A percentile compares a stretch with the other conserved stretches of the same genome.
phyloP scores from a whole-genome alignment of 208 protist genomes.

The Phytomonas sp. region DNA sequence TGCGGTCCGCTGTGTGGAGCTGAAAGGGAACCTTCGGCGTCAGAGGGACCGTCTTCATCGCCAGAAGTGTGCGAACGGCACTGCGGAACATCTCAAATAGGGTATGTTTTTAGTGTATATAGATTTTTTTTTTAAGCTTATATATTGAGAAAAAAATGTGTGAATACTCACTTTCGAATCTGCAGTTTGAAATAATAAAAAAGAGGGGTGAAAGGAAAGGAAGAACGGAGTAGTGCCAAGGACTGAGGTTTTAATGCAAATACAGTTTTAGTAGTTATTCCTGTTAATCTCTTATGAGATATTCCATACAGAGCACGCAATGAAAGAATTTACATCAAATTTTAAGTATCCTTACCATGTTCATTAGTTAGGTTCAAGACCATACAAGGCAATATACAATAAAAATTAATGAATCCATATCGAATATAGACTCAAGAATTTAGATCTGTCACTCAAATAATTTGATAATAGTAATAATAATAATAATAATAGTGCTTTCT shows the following conservation, averaged over 20 bases:
- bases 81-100: slow-evolving; percentile 48
- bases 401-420: no score
- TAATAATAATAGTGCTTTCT: slow-evolving; percentile 15
- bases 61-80: slow-evolving; percentile 47
- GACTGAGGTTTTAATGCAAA: no score
- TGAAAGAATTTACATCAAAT: no score
- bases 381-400: no score
- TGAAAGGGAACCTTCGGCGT: slow-evolving; percentile 69
- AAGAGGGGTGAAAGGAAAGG: background rate
- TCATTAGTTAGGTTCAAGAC: no score
- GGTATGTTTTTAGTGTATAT: background rate
- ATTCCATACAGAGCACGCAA: no score
- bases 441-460: slow-evolving; percentile 9
- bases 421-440: no score
- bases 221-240: slow-evolving; percentile 3
- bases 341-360: no score
- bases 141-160: slow-evolving; percentile 3
- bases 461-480: slow-evolving; percentile 17
- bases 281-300: no score
- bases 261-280: no score
- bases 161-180: background rate
- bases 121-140: background rate
- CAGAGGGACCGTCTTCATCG: slow-evolving; percentile 61
- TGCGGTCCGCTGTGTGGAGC: slow-evolving; percentile 54
- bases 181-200: slow-evolving; percentile 10